A percentile compares a stretch with the other conserved stretches of the same genome.
Evolutionary conservation across 2,329 filamentous ascomycete species (phyloP).

Genomic region (Clathrospora elynae): DNA sequence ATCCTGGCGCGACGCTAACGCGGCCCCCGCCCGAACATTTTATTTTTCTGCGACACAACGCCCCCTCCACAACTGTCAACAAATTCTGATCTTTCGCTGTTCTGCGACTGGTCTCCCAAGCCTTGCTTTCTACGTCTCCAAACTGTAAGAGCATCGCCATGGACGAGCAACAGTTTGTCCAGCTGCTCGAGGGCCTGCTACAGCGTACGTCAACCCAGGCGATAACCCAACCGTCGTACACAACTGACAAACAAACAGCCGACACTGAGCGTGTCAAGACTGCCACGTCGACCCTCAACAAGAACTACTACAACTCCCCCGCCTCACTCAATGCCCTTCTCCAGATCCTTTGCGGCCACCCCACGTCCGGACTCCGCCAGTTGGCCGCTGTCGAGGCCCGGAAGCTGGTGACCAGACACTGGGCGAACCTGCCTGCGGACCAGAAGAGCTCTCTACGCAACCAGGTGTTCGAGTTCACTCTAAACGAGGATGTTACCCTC

Average conservation of each 20-base stretch:
- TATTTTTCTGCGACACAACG: conserved; percentile 18
- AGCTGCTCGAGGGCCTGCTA: conserved; percentile 85
- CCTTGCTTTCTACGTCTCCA: conserved; percentile 28
- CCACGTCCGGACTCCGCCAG: conserved; percentile 75
- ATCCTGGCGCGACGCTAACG: conserved; percentile 21
- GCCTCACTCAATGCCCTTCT: conserved; percentile 84
- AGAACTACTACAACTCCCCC: conserved; percentile 87
- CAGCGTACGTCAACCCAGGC: conserved; percentile 68
- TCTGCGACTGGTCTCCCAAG: conserved; percentile 27
- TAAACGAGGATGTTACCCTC: conserved; percentile 76
- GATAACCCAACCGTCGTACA: conserved; percentile 1
- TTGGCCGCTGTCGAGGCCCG: conserved; percentile 88
- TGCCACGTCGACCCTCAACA: conserved; percentile 86
- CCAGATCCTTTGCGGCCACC: conserved; percentile 83
- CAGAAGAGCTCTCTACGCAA: conserved; percentile 82
- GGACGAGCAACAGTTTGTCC: conserved; percentile 82
- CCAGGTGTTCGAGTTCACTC: conserved; percentile 80
- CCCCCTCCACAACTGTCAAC: conserved; percentile 25
- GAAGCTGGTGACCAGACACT: conserved; percentile 83
- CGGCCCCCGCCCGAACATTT: too few relatives aligned
- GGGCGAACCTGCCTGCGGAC: conserved; percentile 71
- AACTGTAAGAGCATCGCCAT: conserved; percentile 54
- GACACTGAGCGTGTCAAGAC: conserved; percentile 78
- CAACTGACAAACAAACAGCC: conserved; percentile 61
- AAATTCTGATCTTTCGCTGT: conserved; percentile 28